phyloP scores from a whole-genome alignment of 805 yeast species.

The Lipomyces starkeyi region DNA sequence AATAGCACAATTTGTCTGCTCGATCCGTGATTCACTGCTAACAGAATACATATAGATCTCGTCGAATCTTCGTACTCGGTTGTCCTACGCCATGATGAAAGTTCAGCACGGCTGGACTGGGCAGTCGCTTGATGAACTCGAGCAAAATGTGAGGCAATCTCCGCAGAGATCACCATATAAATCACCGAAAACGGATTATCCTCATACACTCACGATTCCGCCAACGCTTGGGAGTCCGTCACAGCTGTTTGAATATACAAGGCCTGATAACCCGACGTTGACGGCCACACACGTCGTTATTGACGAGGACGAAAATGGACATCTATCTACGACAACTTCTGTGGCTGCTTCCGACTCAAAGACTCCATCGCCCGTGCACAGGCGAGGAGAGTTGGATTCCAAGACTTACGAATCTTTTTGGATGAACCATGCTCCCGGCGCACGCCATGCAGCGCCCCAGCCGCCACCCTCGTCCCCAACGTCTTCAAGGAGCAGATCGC shows the following conservation, averaged over 20 bases:
- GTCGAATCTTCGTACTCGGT: constrained; percentile 39
- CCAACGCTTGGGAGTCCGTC: background rate
- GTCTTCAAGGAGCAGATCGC: background rate
- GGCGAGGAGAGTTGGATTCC: background rate
- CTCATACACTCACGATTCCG: constrained; percentile 4
- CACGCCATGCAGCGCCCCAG: background rate
- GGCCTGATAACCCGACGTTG: background rate
- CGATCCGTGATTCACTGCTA: background rate
- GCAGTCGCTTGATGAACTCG: constrained; percentile 38
- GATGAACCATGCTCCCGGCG: constrained; percentile 11
- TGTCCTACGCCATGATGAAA: constrained; percentile 43
- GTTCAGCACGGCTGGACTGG: constrained; percentile 43
- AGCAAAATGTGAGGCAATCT: constrained; percentile 18
- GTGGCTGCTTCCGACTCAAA: background rate
- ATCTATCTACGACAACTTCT: constrained; percentile 16
- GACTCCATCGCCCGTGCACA: background rate
- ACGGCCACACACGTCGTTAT: constrained; percentile 16
- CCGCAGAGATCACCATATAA: background rate
- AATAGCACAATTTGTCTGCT: background rate
- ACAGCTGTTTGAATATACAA: background rate
- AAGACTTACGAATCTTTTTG: constrained; percentile 24
- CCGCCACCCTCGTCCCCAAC: background rate
- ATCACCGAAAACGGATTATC: constrained; percentile 3
- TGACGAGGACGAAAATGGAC: constrained; percentile 18
- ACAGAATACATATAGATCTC: constrained; percentile 28